phyloP scores from a whole-genome alignment of 139 green algal genomes.

The Pleodorina starrii region DNA sequence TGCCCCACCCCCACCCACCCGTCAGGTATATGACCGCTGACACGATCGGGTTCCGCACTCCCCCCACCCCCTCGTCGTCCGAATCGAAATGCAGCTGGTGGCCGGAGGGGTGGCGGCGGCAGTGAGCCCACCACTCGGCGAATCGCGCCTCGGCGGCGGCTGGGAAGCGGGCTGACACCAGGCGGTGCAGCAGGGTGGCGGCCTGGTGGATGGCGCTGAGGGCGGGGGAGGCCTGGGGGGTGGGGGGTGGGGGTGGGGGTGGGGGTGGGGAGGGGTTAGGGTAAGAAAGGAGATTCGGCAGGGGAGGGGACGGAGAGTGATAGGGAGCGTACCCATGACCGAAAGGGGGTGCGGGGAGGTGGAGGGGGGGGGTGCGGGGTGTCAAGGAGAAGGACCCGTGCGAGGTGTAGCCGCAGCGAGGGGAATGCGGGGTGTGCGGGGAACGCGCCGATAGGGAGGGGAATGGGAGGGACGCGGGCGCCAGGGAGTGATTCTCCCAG shows the following conservation, averaged over 20 bases:
- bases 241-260: neutral
- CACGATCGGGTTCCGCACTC: slow-evolving; percentile 66
- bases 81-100: slow-evolving; percentile 79
- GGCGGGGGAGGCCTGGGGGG: slow-evolving; percentile 25
- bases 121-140: slow-evolving; percentile 70
- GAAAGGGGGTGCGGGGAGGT: too few species aligned
- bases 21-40: slow-evolving; percentile 63
- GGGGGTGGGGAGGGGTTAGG: too few species aligned
- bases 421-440: too few species aligned
- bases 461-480: too few species aligned
- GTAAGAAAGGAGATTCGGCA: too few species aligned
- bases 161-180: slow-evolving; percentile 53
- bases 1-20: neutral
- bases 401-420: too few species aligned
- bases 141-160: slow-evolving; percentile 28
- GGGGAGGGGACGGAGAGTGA: too few species aligned
- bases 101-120: slow-evolving; percentile 61
- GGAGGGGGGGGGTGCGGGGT: too few species aligned
- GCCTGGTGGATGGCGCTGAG: slow-evolving; percentile 51
- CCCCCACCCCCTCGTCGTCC: slow-evolving; percentile 65
- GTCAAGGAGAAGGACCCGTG: too few species aligned
- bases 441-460: too few species aligned
- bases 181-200: slow-evolving; percentile 37
- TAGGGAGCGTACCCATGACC: too few species aligned
- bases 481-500: too few species aligned